These are phyloP conservation scores for Neurospora sp. DNA, from an alignment of 2,329 filamentous ascomycete genomes.

Conservation along the genomic window DNA sequence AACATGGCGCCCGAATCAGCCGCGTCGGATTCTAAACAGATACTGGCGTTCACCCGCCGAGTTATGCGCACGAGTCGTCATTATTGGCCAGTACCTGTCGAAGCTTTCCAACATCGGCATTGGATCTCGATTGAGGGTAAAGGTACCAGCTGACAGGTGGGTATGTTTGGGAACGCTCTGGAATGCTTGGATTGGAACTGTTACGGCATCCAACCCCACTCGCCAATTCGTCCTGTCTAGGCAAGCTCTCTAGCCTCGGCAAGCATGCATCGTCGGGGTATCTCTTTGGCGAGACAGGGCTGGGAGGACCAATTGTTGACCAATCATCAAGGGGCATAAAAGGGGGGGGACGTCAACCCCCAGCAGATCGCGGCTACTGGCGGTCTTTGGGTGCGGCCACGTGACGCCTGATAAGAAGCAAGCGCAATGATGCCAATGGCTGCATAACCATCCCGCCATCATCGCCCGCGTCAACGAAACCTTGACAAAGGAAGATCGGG, in stretches of 20 bases:
- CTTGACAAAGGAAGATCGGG: slow-evolving; percentile 14
- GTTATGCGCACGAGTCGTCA: background rate
- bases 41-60: background rate
- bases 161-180: background rate
- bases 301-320: background rate
- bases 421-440: background rate
- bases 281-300: background rate
- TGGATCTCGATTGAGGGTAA: background rate
- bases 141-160: background rate
- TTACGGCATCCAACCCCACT: background rate
- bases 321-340: background rate
- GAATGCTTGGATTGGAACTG: background rate
- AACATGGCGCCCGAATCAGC: background rate
- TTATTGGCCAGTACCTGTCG: background rate
- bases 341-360: background rate
- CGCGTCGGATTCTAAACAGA: background rate
- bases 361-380: slow-evolving; percentile 16
- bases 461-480: slow-evolving; percentile 12
- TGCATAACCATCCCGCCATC: slow-evolving; percentile 14
- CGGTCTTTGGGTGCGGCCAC: slow-evolving; percentile 16
- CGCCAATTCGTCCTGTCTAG: background rate
- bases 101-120: background rate
- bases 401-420: slow-evolving; percentile 15
- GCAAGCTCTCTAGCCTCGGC: background rate
- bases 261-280: background rate